These are phyloP conservation scores for Sugiyamaella marilandica DNA, from an alignment of 805 yeast genomes.

Conservation along the genomic window DNA sequence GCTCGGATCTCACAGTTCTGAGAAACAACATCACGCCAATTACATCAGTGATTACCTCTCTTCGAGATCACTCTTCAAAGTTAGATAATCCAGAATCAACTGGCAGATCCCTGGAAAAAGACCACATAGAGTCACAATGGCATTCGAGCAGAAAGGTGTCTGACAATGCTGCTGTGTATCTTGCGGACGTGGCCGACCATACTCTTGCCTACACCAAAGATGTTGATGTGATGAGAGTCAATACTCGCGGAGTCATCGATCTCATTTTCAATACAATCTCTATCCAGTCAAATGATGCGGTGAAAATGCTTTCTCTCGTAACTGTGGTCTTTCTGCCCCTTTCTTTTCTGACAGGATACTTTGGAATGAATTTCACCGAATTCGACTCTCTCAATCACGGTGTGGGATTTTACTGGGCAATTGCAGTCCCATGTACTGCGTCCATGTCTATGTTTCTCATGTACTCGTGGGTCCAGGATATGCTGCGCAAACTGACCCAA, in stretches of 20 bases:
- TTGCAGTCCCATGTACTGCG: constrained; percentile 38
- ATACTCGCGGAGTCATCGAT: constrained; percentile 47
- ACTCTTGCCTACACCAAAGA: constrained; percentile 48
- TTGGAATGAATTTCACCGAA: constrained; percentile 49
- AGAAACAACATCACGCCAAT: constrained; percentile 46
- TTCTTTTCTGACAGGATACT: constrained; percentile 58
- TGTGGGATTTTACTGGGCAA: constrained; percentile 45
- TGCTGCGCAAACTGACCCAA: constrained; percentile 12
- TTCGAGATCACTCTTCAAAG: constrained; percentile 34
- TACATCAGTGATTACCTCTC: constrained; percentile 42
- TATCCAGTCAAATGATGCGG: constrained; percentile 50
- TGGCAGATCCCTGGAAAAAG: background rate
- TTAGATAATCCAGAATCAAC: background rate
- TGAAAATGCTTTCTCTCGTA: constrained; percentile 49
- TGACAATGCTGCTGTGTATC: constrained; percentile 43
- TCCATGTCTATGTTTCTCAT: constrained; percentile 28
- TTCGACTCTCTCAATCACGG: constrained; percentile 39
- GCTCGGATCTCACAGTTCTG: constrained; percentile 47
- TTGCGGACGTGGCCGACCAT: constrained; percentile 56
- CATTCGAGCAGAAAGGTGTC: constrained; percentile 32
- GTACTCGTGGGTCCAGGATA: constrained; percentile 25
- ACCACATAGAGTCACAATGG: background rate
- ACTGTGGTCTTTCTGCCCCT: constrained; percentile 57
- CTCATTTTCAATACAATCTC: constrained; percentile 55
- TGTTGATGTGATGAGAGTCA: constrained; percentile 49